A percentile compares a stretch with the other conserved stretches of the same genome.
phyloP scores from a whole-genome alignment of 257 asterid genomes.

The Hygrophila difformis region DNA sequence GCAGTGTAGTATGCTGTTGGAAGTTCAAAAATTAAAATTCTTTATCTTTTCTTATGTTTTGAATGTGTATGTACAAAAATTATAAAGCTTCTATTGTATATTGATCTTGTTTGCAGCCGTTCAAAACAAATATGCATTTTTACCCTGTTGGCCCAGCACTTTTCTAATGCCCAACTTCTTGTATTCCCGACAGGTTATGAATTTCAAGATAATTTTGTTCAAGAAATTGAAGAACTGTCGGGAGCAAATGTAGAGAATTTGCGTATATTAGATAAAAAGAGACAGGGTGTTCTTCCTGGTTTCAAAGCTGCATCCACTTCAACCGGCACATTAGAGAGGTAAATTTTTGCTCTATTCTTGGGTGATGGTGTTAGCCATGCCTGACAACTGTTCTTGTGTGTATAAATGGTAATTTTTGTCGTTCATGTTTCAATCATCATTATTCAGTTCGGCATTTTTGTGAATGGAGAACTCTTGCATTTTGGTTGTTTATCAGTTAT shows the following conservation, averaged over 20 bases:
- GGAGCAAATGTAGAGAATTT: constrained; percentile 35
- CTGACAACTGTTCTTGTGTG: no score
- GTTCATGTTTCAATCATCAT: no score
- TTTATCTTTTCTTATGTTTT: not conserved
- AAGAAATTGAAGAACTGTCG: constrained; percentile 85
- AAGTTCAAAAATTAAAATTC: not conserved
- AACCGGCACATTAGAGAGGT: constrained; percentile 65
- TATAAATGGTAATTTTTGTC: no score
- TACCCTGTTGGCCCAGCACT: not conserved
- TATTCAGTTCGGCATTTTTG: no score
- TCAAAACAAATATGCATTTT: constrained; percentile 5
- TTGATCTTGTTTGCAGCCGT: constrained; percentile 12
- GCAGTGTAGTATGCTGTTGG: not conserved
- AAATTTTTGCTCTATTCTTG: no score
- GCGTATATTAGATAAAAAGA: constrained; percentile 50
- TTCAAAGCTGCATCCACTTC: constrained; percentile 69
- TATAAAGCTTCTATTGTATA: no score
- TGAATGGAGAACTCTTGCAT: no score
- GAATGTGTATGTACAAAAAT: no score
- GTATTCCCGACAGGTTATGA: constrained; percentile 52
- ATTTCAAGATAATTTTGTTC: constrained; percentile 62
- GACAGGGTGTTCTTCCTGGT: constrained; percentile 56
- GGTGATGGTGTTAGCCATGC: no score
- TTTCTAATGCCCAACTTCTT: not conserved
- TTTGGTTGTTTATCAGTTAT: no score